phyloP scores from a whole-genome alignment of 1,284 basidiomycete species.

The Sanguinoderma infundibulare region DNA sequence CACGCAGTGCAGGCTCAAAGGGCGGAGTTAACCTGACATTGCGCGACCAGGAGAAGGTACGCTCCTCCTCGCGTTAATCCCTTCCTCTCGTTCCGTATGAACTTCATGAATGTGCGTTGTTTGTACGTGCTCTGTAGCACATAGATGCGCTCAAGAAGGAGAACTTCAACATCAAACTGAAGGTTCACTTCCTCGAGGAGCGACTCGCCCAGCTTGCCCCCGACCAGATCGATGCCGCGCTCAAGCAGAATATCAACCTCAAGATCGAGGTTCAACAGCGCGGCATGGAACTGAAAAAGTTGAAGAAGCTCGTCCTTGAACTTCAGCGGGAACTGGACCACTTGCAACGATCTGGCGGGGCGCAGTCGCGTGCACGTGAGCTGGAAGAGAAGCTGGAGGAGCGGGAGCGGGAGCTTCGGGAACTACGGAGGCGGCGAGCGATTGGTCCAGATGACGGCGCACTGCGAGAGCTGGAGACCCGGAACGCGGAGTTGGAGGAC shows the following conservation, averaged over 20 bases:
- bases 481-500: conserved; percentile 71
- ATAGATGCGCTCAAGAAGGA: conserved; percentile 95
- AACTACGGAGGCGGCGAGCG: conserved; percentile 53
- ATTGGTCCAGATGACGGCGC: conserved; percentile 49
- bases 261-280: conserved; percentile 93
- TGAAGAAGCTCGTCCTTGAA: conserved; percentile 87
- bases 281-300: conserved; percentile 91
- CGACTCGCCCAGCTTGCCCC: conserved; percentile 87
- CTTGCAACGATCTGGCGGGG: conserved; percentile 60
- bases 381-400: conserved; percentile 73
- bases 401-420: conserved; percentile 68
- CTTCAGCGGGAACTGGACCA: conserved; percentile 81
- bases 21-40: conserved; percentile 75
- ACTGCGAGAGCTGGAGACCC: conserved; percentile 56
- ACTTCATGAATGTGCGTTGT: not conserved
- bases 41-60: conserved; percentile 92
- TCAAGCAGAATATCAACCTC: conserved; percentile 93
- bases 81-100: not conserved
- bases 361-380: conserved; percentile 57
- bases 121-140: conserved; percentile 57
- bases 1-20: conserved; percentile 48
- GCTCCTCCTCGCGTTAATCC: not conserved
- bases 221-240: conserved; percentile 88
- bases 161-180: conserved; percentile 93
- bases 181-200: conserved; percentile 93